Evolutionary conservation across 176 grass and related monocot species (phyloP), one percentile per base, ranked within the genome.

Genomic region (Lolium rigidum): DNA sequence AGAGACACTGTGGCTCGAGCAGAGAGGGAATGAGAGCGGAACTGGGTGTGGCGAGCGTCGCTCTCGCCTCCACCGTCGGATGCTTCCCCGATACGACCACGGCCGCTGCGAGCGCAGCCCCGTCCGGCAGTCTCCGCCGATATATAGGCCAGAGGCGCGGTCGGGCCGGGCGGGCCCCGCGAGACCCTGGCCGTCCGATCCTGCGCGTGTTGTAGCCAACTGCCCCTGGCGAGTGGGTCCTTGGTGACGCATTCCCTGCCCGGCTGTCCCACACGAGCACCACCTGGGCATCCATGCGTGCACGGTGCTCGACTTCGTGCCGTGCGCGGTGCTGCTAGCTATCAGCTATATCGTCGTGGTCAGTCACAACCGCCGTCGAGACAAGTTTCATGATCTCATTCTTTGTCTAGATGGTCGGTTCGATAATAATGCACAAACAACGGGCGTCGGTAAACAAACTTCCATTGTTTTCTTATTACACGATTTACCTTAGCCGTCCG

Each of bases 101-200:
- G 22, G 78, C 60, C 48, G 28, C 22, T 70, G n/a, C 50, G 9
- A 26, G 62, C 22, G 67, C 52, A 15, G 12, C 68, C 37, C 20
- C 0, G 37, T 17, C 37, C 14, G n/a, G 28, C 59, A 50, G 31
- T 67, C 60, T 85, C 47, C 74, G 47, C 61, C 47, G 35, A 46
- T 79, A 69, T 86, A 78, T 59, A 79, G 75, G 49, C 35, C 70
- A 4, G 16, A 8, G 49, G 24, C 70, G 9, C 6, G 77, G 5
- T 10, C 35, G 14, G n/a, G 54, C 1, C 11, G 25, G 18, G 65
- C 39, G 83, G 71, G 54, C 17, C 78, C 69, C 31, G 16, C 11
- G 60, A 77, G 50, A 61, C 68, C 61, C 0, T 20, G 51, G 83
- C 60, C 51, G 84, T 82, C 72, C 18, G 73, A 71, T 71, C 10